phyloP scores from a whole-genome alignment of 176 grass and related monocot genomes.

The Eleusine coracana region DNA sequence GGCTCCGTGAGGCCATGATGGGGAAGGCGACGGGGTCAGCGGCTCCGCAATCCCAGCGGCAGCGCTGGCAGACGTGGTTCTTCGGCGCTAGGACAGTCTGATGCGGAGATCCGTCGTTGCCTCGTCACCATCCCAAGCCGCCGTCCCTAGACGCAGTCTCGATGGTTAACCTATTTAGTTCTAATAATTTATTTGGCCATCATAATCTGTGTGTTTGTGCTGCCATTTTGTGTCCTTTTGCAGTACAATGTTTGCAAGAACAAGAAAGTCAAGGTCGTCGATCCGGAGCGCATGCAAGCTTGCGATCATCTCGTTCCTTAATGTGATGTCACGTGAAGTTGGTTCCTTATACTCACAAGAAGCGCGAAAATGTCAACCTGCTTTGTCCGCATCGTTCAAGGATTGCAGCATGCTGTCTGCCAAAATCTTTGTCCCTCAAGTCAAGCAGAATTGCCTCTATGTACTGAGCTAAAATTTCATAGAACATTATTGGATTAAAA shows the following conservation, averaged over 20 bases:
- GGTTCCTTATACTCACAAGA: constrained; percentile 10
- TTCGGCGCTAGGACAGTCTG: too few species aligned
- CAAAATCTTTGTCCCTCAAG: constrained; percentile 21
- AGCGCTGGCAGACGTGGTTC: too few species aligned
- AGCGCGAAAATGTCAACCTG: constrained; percentile 25
- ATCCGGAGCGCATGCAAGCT: background rate
- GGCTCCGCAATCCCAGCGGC: too few species aligned
- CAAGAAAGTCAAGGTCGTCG: constrained; percentile 3
- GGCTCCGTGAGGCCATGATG: too few species aligned
- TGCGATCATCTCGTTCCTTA: background rate
- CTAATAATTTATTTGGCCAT: too few species aligned
- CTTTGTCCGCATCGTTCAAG: constrained; percentile 2
- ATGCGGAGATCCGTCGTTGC: too few species aligned
- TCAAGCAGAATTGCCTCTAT: background rate
- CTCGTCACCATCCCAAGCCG: too few species aligned
- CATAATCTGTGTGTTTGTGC: background rate
- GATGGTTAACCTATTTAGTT: too few species aligned
- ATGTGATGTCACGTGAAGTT: constrained; percentile 26
- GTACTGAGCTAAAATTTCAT: too few species aligned
- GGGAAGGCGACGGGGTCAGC: too few species aligned
- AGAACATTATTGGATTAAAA: too few species aligned
- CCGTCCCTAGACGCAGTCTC: too few species aligned
- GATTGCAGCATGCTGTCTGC: constrained; percentile 16
- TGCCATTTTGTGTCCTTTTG: background rate
- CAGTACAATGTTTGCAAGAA: background rate